These are phyloP conservation scores for Aegilops sharonensis DNA, from an alignment of 176 grass and related monocot species.

Conservation along the genomic window DNA sequence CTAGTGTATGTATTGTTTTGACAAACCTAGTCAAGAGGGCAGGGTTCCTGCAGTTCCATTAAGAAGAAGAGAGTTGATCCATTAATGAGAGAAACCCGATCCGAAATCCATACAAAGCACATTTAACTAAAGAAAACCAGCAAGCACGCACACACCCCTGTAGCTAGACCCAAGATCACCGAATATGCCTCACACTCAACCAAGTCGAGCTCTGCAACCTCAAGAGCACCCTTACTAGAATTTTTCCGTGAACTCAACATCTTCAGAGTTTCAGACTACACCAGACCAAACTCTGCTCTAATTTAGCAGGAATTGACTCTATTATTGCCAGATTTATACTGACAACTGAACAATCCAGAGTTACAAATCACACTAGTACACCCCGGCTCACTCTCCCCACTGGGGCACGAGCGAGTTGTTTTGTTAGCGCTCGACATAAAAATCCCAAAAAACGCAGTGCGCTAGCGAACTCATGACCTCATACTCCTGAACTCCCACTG, in stretches of 20 bases:
- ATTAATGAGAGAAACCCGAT: neutral
- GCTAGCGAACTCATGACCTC: too few relatives aligned
- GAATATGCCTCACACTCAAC: neutral
- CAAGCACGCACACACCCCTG: neutral
- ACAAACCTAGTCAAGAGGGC: neutral
- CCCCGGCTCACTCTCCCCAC: too few relatives aligned
- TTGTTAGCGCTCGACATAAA: too few relatives aligned
- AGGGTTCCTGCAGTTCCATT: too few relatives aligned
- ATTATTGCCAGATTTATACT: too few relatives aligned
- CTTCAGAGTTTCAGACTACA: neutral
- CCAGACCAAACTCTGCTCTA: neutral
- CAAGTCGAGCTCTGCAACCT: neutral
- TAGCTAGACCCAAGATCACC: neutral
- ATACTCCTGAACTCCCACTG: too few relatives aligned
- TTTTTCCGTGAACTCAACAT: too few relatives aligned
- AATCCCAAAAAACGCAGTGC: too few relatives aligned
- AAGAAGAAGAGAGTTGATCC: neutral
- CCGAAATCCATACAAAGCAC: neutral
- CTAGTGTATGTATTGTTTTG: neutral
- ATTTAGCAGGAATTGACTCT: too few relatives aligned
- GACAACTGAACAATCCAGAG: too few relatives aligned
- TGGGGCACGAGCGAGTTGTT: too few relatives aligned
- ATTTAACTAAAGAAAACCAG: neutral
- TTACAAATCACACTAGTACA: too few relatives aligned
- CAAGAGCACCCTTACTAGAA: neutral